Evolutionary conservation across 305 asterid genomes (phyloP).

Genomic region (Fraxinus albicans): DNA sequence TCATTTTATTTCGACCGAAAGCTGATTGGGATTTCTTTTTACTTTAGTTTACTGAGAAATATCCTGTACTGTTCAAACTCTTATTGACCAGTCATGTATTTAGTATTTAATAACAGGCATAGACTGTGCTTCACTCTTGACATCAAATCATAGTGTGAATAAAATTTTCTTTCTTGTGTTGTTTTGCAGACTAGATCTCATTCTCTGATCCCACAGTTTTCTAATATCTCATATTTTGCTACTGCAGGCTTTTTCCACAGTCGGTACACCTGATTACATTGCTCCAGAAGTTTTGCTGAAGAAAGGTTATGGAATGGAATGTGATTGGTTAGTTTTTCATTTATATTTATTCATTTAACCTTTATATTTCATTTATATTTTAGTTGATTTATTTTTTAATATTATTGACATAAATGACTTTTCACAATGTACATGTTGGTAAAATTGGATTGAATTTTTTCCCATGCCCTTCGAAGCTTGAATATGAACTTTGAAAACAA

Average conservation of each 20-base stretch:
- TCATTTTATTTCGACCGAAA: constrained; percentile 14
- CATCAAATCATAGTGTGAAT: constrained; percentile 10
- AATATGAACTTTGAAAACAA: neutral
- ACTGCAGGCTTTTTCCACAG: constrained; percentile 93
- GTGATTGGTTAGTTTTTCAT: constrained; percentile 76
- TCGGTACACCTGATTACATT: constrained; percentile 95
- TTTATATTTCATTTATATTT: neutral
- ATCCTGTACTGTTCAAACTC: neutral
- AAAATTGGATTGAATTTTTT: neutral
- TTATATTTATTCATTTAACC: constrained; percentile 11
- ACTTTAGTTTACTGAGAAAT: constrained; percentile 12
- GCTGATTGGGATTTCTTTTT: neutral
- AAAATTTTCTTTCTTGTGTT: constrained; percentile 4
- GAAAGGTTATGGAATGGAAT: constrained; percentile 98
- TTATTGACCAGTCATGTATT: constrained; percentile 10
- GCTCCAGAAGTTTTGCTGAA: constrained; percentile 95
- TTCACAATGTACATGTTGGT: neutral
- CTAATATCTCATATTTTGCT: constrained; percentile 22
- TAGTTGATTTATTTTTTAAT: neutral
- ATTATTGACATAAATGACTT: constrained; percentile 18
- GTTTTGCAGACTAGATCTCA: constrained; percentile 17
- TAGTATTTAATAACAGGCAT: constrained; percentile 11
- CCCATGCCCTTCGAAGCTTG: neutral
- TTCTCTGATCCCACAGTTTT: constrained; percentile 11
- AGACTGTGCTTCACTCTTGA: constrained; percentile 16